These are phyloP conservation scores for bread wheat (Triticum aestivum) DNA, from an alignment of 176 grass and related monocot species.

Conservation along the genomic window IWGSC_CS_RefSeq_v2.1 NC_057800.1:55326409-55326908, in stretches of 20 bases:
- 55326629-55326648: neutral
- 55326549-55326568: slow-evolving; percentile 80
- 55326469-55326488: slow-evolving; percentile 80
- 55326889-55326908: neutral
- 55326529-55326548: slow-evolving; percentile 80
- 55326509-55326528: slow-evolving; percentile 79
- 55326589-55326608: neutral
- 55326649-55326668: neutral
- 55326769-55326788: neutral
- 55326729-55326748: neutral
- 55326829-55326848: neutral
- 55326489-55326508: slow-evolving; percentile 64
- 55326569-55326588: slow-evolving; percentile 21
- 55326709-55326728: neutral
- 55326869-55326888: neutral
- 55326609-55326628: slow-evolving; percentile 9
- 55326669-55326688: slow-evolving; percentile 14
- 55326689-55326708: neutral
- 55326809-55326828: neutral
- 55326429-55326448: slow-evolving; percentile 19
- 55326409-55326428: neutral
- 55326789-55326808: neutral
- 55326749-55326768: neutral
- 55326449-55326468: slow-evolving; percentile 71
- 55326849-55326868: neutral